Base-by-base conservation (phyloP, 768 basidiomycete species). In the Rhodotorula sphaerocarpa region DNA sequence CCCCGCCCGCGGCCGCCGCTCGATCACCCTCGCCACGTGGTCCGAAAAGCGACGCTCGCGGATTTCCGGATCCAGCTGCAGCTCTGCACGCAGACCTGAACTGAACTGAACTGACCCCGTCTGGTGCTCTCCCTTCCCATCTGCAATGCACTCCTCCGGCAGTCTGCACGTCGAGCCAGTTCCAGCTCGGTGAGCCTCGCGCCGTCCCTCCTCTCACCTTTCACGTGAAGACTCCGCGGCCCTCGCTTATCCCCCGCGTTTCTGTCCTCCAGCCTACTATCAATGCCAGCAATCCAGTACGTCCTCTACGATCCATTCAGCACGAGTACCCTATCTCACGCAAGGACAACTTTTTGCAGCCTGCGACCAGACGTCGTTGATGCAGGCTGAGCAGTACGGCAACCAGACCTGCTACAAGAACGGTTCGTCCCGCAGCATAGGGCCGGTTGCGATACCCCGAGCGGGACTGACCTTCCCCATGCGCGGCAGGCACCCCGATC, bases 401-500 rank as follows among this genome's bases (percentile, higher is more conserved):
- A 58, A 53, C 16, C 21, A 31, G 28, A 33, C 7, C 23, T 55
- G 53, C 53, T 21, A 31, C 21, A 5, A 21, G 33, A 51, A 51
- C 36, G 52, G 52, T n/a, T 27, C 25, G n/a, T 28, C 11, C 16
- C 10, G 16, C 36, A 16, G 10, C 16, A 10, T 39, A 10, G 10
- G 10, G 16, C 16, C 36, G 9, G 36, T 16, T 39, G 10, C 16
- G 10, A 39, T 9, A 9, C 16, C 9, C 10, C 36, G 10, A 39
- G 16, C 10, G 9, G 9, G 9, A 39, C 27, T 48, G 9, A 0
- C 42, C n/a, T 10, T 41, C 41, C 5, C 55, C 55, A 43, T 30
- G 41, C 16, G 27, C 57, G 31, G 52, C 56, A 43, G 50, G 50
- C n/a, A 63, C 63, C 3, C 63, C 63, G 21, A 65, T 65, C 48